Percentiles rank a stretch among this genome's conserved stretches.
These are phyloP conservation scores for Candida qinlingensis DNA, from an alignment of 805 yeast species.

Conservation along the genomic window DNA sequence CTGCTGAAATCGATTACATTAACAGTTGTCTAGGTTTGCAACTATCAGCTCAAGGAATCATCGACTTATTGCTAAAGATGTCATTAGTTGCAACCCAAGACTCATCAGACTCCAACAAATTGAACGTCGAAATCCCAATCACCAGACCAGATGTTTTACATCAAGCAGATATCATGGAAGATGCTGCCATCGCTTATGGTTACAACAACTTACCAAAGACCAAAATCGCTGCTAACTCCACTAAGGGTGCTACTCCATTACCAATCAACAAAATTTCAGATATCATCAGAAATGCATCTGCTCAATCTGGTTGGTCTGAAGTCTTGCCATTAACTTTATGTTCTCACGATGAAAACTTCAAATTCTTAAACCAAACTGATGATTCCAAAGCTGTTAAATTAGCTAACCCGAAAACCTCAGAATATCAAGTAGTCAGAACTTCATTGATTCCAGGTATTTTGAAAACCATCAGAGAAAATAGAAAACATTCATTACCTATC, in stretches of 20 bases:
- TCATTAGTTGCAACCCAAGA: slow-evolving; percentile 62
- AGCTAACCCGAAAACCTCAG: slow-evolving; percentile 94
- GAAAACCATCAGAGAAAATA: slow-evolving; percentile 92
- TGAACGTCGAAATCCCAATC: slow-evolving; percentile 64
- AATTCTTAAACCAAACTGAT: slow-evolving; percentile 69
- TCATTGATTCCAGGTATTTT: slow-evolving; percentile 89
- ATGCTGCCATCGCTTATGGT: slow-evolving; percentile 95
- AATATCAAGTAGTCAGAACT: slow-evolving; percentile 97
- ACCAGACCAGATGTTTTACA: slow-evolving; percentile 95
- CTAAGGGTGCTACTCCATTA: slow-evolving; percentile 76
- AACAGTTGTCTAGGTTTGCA: slow-evolving; percentile 90
- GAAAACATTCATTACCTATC: slow-evolving; percentile 92
- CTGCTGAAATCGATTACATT: slow-evolving; percentile 77
- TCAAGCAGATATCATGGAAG: slow-evolving; percentile 98
- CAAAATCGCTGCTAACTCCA: slow-evolving; percentile 69
- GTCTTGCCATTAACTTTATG: slow-evolving; percentile 93
- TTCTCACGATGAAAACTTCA: slow-evolving; percentile 96
- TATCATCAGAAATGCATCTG: slow-evolving; percentile 82
- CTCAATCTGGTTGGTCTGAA: slow-evolving; percentile 95
- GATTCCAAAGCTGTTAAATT: slow-evolving; percentile 81
- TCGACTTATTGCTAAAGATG: slow-evolving; percentile 71
- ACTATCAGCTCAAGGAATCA: slow-evolving; percentile 61
- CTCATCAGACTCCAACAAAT: slow-evolving; percentile 34
- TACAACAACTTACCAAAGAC: slow-evolving; percentile 82
- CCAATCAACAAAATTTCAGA: slow-evolving; percentile 90